These are phyloP conservation scores for Pichia sp. DNA, from an alignment of 1,139 yeast species.

Conservation along the genomic window DNA sequence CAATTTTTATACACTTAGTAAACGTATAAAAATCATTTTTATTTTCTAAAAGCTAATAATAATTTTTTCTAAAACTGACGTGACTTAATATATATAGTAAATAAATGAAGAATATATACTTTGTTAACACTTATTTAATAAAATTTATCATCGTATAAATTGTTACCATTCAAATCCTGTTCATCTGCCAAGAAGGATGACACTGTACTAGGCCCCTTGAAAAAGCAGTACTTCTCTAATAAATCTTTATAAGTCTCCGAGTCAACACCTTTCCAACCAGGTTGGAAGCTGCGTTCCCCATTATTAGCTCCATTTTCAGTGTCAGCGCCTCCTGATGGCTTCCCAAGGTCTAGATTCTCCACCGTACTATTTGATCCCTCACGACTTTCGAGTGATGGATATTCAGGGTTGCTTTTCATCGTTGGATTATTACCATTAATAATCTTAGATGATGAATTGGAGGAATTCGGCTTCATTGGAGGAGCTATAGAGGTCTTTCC, in stretches of 20 bases:
- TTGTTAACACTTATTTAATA: background rate
- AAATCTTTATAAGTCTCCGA: constrained; percentile 64
- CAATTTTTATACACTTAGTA: background rate
- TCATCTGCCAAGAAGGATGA: constrained; percentile 27
- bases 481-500: background rate
- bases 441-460: background rate
- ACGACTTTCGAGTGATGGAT: background rate
- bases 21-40: background rate
- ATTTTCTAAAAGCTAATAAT: background rate
- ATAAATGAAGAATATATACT: background rate
- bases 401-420: background rate
- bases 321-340: background rate
- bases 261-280: constrained; percentile 9
- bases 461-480: background rate
- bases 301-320: background rate
- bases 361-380: background rate
- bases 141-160: constrained; percentile 17
- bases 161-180: constrained; percentile 7
- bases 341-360: background rate
- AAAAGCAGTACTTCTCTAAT: constrained; percentile 71
- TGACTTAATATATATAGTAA: background rate
- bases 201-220: constrained; percentile 33
- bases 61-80: background rate
- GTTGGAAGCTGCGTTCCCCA: background rate
- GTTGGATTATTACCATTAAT: constrained; percentile 4